Percentiles rank a stretch among this genome's conserved stretches.
Evolutionary conservation across 306 rosid species (phyloP).

Genomic region (Alnus rubra): DNA sequence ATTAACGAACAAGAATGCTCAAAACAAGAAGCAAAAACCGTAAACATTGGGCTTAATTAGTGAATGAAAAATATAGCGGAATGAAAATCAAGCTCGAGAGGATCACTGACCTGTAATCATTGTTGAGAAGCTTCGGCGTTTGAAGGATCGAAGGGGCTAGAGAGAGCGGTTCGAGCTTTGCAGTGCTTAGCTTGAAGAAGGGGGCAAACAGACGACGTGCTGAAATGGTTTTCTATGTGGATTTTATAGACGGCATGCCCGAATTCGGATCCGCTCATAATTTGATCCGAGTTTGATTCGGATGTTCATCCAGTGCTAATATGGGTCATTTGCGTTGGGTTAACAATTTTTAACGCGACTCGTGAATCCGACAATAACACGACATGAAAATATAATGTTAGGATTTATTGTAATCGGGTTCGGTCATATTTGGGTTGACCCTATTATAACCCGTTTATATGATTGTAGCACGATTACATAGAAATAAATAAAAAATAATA

Average conservation of each 20-base stretch:
- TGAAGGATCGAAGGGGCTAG: slow-evolving; percentile 36
- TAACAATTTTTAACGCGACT: too few species aligned
- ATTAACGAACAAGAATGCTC: background rate
- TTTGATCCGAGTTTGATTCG: background rate
- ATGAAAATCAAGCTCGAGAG: slow-evolving; percentile 31
- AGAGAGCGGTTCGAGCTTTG: slow-evolving; percentile 9
- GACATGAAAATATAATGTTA: too few species aligned
- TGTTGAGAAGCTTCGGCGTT: slow-evolving; percentile 27
- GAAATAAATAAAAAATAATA: too few species aligned
- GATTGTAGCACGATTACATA: too few species aligned
- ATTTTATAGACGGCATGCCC: slow-evolving; percentile 24
- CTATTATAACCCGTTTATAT: too few species aligned
- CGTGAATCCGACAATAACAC: too few species aligned
- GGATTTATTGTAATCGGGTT: too few species aligned
- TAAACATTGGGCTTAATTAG: background rate
- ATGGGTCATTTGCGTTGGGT: background rate
- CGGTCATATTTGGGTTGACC: too few species aligned
- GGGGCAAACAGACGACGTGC: slow-evolving; percentile 51
- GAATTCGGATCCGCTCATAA: slow-evolving; percentile 20
- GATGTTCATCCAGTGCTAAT: background rate
- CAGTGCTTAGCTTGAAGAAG: slow-evolving; percentile 65
- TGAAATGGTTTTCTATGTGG: background rate
- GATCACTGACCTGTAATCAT: slow-evolving; percentile 71
- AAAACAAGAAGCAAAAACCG: background rate
- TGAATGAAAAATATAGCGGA: background rate